Conservation (phyloP, 1,139 yeast species). For the Saccharomycopsis hybrid region DNA sequence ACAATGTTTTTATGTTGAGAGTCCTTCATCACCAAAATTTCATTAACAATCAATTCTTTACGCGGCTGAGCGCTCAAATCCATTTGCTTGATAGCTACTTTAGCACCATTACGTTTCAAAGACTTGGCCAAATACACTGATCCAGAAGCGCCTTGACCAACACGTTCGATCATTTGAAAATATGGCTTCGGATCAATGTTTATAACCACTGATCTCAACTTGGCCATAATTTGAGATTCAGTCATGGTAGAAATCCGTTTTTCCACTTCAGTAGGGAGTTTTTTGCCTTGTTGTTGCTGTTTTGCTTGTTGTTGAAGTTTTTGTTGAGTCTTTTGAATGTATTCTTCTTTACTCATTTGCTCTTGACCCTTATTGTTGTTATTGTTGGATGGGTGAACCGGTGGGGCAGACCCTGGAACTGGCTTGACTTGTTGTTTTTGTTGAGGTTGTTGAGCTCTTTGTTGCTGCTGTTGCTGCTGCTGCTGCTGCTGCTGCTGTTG, state of each 20-base stretch:
- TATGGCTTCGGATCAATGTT: constrained; percentile 77
- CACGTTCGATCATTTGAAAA: constrained; percentile 84
- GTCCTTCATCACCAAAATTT: constrained; percentile 92
- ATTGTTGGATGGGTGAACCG: constrained; percentile 24
- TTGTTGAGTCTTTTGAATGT: constrained; percentile 19
- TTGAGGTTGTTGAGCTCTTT: constrained; percentile 22
- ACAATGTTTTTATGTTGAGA: constrained; percentile 89
- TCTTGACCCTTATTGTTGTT: constrained; percentile 22
- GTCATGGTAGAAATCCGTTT: constrained; percentile 66
- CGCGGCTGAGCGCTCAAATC: constrained; percentile 50
- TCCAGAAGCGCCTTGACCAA: constrained; percentile 99
- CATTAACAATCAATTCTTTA: constrained; percentile 90
- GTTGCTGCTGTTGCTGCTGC: constrained; percentile 20
- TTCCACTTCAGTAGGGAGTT: constrained; percentile 17
- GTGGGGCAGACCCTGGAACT: too few species aligned
- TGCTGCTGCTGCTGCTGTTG: too few species aligned
- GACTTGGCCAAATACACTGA: constrained; percentile 87
- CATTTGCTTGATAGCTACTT: constrained; percentile 26
- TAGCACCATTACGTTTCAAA: constrained; percentile 31
- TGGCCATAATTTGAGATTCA: constrained; percentile 81
- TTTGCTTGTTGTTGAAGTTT: constrained; percentile 29
- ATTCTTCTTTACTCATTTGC: constrained; percentile 20
- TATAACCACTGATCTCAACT: constrained; percentile 77
- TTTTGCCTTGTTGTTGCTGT: constrained; percentile 27
- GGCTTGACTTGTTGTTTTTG: constrained; percentile 9